Conservation (phyloP, 176 grass and related monocot genomes). For the Aechmea fasciata region DNA sequence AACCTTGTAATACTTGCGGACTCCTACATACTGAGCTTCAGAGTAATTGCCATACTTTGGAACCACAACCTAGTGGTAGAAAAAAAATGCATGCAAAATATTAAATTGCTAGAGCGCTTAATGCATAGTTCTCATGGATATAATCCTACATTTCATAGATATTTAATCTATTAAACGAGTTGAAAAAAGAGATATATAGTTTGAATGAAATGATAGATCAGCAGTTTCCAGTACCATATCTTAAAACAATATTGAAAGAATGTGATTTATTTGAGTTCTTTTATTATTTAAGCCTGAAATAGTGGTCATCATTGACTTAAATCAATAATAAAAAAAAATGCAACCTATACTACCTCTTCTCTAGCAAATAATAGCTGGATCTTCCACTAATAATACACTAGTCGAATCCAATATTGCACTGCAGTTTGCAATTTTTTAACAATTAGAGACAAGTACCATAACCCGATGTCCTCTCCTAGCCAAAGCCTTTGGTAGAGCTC, state of each 20-base stretch:
- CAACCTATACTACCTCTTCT: too few species aligned
- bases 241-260: too few species aligned
- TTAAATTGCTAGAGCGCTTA: background rate
- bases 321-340: too few species aligned
- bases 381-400: background rate
- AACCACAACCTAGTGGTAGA: slow-evolving; percentile 45
- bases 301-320: too few species aligned
- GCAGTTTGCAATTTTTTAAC: slow-evolving; percentile 12
- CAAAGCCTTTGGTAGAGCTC: slow-evolving; percentile 91
- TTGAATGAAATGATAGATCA: too few species aligned
- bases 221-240: too few species aligned
- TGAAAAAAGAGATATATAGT: too few species aligned
- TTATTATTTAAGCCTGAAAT: too few species aligned
- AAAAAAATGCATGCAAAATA: background rate
- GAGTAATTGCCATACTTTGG: slow-evolving; percentile 78
- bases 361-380: background rate
- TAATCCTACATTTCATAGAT: too few species aligned
- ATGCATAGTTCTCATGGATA: too few species aligned
- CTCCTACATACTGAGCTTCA: slow-evolving; percentile 55
- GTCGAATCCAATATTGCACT: background rate
- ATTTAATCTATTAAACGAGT: too few species aligned
- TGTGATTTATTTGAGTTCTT: too few species aligned
- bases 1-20: slow-evolving; percentile 57
- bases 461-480: slow-evolving; percentile 94
- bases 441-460: slow-evolving; percentile 41